These are phyloP conservation scores for Phaeosphaeriaceae sp. DNA, from an alignment of 2,329 filamentous ascomycete genomes.

Conservation along the genomic window DNA sequence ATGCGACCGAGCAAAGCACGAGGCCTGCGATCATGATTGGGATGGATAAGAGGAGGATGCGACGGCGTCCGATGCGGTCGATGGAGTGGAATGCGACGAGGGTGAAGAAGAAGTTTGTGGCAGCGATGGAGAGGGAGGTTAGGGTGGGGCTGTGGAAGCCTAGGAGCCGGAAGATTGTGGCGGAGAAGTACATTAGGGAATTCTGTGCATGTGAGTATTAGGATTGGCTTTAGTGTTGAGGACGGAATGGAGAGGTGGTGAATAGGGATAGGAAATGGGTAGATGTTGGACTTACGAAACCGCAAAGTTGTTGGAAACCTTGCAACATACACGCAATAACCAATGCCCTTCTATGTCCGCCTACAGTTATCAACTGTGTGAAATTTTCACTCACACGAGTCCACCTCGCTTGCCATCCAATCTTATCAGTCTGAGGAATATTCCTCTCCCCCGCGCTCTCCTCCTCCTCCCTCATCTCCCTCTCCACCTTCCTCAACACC, in stretches of 20 bases:
- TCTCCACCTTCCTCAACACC: constrained; percentile 74
- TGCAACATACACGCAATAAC: constrained; percentile 87
- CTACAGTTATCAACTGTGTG: constrained; percentile 52
- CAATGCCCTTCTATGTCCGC: constrained; percentile 74
- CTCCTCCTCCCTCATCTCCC: constrained; percentile 76
- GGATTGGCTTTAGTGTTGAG: neutral
- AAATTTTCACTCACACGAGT: constrained; percentile 64
- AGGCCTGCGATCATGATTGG: constrained; percentile 84
- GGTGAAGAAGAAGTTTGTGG: constrained; percentile 57
- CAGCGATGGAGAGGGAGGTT: constrained; percentile 54
- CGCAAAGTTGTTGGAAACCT: constrained; percentile 86
- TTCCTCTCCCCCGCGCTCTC: constrained; percentile 55
- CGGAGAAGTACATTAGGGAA: constrained; percentile 58
- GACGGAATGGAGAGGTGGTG: neutral
- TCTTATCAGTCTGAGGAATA: constrained; percentile 39
- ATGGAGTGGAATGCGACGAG: constrained; percentile 55
- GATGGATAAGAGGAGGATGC: constrained; percentile 80
- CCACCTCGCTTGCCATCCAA: constrained; percentile 43
- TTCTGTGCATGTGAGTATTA: constrained; percentile 38
- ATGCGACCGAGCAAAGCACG: constrained; percentile 74
- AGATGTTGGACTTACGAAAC: constrained; percentile 43
- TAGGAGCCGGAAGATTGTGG: constrained; percentile 57
- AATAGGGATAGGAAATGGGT: neutral
- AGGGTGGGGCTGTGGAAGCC: constrained; percentile 56
- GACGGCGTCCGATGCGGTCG: constrained; percentile 54